Evolutionary conservation across 169 alveolate genomes (phyloP), one percentile per base, ranked within the genome.

Genomic region (Plasmodium malariae): DNA sequence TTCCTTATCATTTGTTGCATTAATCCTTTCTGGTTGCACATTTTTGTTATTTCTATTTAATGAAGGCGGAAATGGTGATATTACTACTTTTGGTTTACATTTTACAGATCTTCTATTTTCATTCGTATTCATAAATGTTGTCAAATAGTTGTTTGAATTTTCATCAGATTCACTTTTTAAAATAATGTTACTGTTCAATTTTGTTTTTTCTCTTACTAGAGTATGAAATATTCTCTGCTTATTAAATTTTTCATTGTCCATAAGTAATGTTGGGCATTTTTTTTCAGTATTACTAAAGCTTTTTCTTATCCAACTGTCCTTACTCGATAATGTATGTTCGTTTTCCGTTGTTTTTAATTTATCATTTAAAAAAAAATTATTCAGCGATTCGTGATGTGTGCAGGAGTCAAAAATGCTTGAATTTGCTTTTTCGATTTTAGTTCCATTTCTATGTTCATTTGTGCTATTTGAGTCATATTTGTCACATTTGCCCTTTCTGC

Each of bases 251-350:
- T 70, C 65, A 70, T 30, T 51, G 5, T 49, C 12, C 14, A 70
- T 24, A 34, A 28, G 24, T n/a, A 43, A 49, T n/a, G 45, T 12
- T 19, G 36, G 24, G 17, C 17, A 5, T n/a, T 3, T 57, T 45
- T 26, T 28, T 1, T 26, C 43, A 28, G 73, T 36, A 43, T 73
- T 59, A n/a, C 73, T 73, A 55, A 73, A 73, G n/a, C 71, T 34
- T 55, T 73, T 73, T 73, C 71, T 71, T 36, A 28, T 49, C 37
- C 14, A n/a, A n/a, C n/a, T n/a, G n/a, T n/a, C n/a, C n/a, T n/a
- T n/a, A n/a, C n/a, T n/a, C n/a, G n/a, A n/a, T n/a, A n/a, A n/a
- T 43, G 6, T 43, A 43, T 43, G 6, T 0, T 43, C 17, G 17
- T 48, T 11, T 48, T 48, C 17, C 0, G 12, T 48, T 5, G 28